Evolutionary conservation across 805 yeast species (phyloP).

Genomic region (Candida ponderosae): DNA sequence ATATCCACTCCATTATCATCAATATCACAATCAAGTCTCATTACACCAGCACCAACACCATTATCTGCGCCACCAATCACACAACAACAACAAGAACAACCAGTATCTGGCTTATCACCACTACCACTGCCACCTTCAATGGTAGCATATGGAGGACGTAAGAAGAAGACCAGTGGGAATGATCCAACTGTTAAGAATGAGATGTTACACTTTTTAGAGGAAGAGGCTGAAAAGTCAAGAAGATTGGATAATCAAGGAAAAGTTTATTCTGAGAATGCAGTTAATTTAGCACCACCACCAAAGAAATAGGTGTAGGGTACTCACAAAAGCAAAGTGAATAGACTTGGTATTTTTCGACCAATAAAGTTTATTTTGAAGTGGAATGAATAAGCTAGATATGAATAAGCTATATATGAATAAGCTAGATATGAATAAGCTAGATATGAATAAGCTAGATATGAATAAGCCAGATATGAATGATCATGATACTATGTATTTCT

Average conservation of each 20-base stretch:
- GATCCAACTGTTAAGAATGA: conserved; percentile 19
- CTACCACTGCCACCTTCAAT: too few species aligned
- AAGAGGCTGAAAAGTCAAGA: conserved; percentile 33
- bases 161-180: neutral
- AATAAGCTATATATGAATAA: too few species aligned
- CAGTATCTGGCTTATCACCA: too few species aligned
- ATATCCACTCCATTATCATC: neutral
- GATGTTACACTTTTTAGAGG: conserved; percentile 30
- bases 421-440: too few species aligned
- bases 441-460: too few species aligned
- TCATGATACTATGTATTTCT: too few species aligned
- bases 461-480: too few species aligned
- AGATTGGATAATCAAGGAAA: conserved; percentile 27
- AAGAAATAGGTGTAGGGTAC: conserved; percentile 10
- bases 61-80: neutral
- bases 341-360: too few species aligned
- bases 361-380: too few species aligned
- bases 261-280: conserved; percentile 9
- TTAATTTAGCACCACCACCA: conserved; percentile 28
- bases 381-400: too few species aligned
- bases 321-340: too few species aligned
- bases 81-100: neutral
- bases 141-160: neutral
- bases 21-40: neutral
- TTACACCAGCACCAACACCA: neutral